A percentile compares a stretch with the other conserved stretches of the same genome.
Conservation (phyloP, 2,329 filamentous ascomycete genomes). For the Hypoxylon sp. region DNA sequence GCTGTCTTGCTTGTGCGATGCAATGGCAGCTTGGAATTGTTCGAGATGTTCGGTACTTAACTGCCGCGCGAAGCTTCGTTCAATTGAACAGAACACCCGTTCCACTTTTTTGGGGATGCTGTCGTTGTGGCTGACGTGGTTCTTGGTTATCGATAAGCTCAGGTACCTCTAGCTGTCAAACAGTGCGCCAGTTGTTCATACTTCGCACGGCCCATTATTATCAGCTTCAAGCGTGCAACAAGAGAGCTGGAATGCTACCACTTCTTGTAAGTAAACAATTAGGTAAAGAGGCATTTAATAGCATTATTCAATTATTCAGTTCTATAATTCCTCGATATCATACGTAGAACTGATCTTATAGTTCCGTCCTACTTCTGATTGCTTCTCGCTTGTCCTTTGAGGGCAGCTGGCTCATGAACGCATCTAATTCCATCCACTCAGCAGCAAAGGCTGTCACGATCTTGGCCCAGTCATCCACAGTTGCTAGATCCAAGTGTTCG, state of each 20-base stretch:
- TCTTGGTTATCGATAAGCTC: slow-evolving; percentile 30
- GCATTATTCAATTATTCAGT: not conserved
- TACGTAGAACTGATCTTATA: slow-evolving; percentile 11
- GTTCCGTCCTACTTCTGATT: slow-evolving; percentile 39
- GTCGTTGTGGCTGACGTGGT: slow-evolving; percentile 46
- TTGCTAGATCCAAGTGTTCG: slow-evolving; percentile 83
- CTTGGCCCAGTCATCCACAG: slow-evolving; percentile 87
- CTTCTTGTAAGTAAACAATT: not conserved
- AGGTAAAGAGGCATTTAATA: not conserved
- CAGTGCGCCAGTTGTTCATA: not conserved
- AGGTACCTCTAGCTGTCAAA: not conserved
- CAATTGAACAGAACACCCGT: slow-evolving; percentile 46
- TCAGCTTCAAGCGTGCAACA: not conserved
- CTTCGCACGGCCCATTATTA: not conserved
- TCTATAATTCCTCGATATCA: not conserved
- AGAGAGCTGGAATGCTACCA: not conserved
- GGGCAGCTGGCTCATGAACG: slow-evolving; percentile 42
- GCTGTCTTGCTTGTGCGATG: slow-evolving; percentile 30
- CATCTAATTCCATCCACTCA: slow-evolving; percentile 88
- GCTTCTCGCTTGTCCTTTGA: slow-evolving; percentile 29
- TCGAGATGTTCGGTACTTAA: slow-evolving; percentile 5
- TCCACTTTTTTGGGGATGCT: slow-evolving; percentile 41
- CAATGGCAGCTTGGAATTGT: slow-evolving; percentile 35
- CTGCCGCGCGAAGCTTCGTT: slow-evolving; percentile 27
- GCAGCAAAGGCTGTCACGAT: slow-evolving; percentile 86